Conservation (phyloP, 83 land plant genomes). For the Picea abies region DNA sequence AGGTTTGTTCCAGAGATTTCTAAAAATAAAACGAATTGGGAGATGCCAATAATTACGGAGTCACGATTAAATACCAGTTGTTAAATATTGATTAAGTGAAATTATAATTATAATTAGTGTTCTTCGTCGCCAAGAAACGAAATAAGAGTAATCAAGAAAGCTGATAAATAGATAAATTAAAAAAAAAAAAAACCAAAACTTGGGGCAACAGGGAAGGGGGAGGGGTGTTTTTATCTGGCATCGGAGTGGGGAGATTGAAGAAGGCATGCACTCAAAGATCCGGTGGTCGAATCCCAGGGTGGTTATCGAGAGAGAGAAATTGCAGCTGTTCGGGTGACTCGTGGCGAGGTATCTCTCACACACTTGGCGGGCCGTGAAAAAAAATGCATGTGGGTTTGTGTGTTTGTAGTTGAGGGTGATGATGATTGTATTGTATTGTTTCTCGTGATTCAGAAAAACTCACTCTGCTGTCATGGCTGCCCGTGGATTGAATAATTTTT, state of each 20-base stretch:
- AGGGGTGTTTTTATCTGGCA: no score
- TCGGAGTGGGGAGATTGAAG: no score
- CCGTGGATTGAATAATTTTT: slow-evolving; percentile 2
- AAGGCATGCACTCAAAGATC: neutral
- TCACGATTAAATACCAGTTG: neutral
- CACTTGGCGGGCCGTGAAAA: slow-evolving; percentile 5
- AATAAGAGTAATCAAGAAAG: no score
- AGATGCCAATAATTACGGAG: slow-evolving; percentile 18
- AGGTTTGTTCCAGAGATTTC: slow-evolving; percentile 18
- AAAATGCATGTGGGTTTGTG: slow-evolving; percentile 11
- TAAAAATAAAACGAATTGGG: slow-evolving; percentile 16
- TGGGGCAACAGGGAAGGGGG: no score
- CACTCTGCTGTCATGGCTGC: neutral
- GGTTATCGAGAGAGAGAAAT: neutral
- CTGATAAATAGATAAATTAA: no score
- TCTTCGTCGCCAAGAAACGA: no score
- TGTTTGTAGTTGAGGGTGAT: neutral
- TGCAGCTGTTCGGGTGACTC: slow-evolving; percentile 12
- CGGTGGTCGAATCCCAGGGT: neutral
- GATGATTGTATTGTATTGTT: neutral
- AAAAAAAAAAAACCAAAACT: no score
- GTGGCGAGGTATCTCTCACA: neutral
- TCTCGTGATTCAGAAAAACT: no score
- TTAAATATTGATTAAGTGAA: no score
- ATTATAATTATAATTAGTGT: no score